Base-by-base conservation (phyloP, 202 grass and related monocot genomes). In the Dendrocalamus latiflorus region DNA sequence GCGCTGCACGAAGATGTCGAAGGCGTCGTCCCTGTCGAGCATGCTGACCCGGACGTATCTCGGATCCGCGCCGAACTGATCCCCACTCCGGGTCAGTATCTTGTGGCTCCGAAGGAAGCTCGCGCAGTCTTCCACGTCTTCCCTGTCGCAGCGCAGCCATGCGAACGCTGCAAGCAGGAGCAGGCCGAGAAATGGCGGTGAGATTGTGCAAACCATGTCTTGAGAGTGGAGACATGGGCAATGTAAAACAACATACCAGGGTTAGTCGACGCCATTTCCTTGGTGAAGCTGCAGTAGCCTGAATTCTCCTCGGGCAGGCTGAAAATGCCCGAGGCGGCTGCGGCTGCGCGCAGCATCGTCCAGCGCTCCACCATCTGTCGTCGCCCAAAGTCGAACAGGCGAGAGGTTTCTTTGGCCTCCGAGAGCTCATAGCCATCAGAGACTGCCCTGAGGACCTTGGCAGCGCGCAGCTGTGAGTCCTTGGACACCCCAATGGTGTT, bases 401-500 rank as follows among this genome's bases (percentile, higher is more conserved):
- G 82, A 65, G 42, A 13, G 0, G 61, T 45, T 1, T 24, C 64
- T 6, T 15, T 3, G 33, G 34, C 16, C 33, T 26, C 66, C 28
- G 77, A 36, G 51, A 86, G 67, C 86, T 91, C 90, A 38, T 98
- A 94, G 6, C 79, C 89, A 55, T 95, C 92, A 0, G 95, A 93
- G 17, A 98, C 81, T 14, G 90, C 90, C 18, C 81, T 72, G 50
- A 98, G 89, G 11, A 98, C 84, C 89, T 86, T 93, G 16, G 95
- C 92, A 1, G 95, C 95, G 7, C 95, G 92, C 45, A 94, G 75
- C 62, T 94, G 92, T 14, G 92, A 98, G 76, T 98, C 95, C 85
- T 98, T 98, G 17, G 95, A 98, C 9, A 98, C 92, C 5, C 95
- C 95, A 15, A 98, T 94, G 21, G 90, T 90, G 86, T 98, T 98